phyloP scores from a whole-genome alignment of 768 basidiomycete species.

The Boletus vinaceobasis region DNA sequence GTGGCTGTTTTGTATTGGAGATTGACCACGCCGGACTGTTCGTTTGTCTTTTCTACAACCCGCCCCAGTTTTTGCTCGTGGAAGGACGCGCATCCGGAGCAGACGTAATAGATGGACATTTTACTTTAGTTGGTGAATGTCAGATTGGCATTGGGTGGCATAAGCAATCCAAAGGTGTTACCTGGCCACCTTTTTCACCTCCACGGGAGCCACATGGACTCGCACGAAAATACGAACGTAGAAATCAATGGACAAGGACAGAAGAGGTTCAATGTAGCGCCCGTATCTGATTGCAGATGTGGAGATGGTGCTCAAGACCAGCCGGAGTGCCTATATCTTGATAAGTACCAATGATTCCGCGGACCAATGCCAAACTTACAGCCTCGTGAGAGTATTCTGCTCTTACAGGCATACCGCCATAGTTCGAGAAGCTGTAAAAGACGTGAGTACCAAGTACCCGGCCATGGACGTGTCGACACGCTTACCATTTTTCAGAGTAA shows the following conservation, averaged over 20 bases:
- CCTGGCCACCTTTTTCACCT: constrained; percentile 83
- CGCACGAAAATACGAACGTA: constrained; percentile 92
- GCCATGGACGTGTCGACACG: too few species aligned
- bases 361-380: constrained; percentile 41
- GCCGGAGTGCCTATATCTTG: constrained; percentile 70
- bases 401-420: constrained; percentile 86
- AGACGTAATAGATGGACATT: constrained; percentile 81
- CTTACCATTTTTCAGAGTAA: constrained; percentile 94
- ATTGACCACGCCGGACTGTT: constrained; percentile 54
- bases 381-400: constrained; percentile 96
- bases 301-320: constrained; percentile 84
- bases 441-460: background rate
- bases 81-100: constrained; percentile 76
- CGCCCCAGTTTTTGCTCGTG: constrained; percentile 85
- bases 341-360: background rate
- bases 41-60: constrained; percentile 57
- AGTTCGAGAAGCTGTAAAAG: constrained; percentile 77
- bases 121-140: constrained; percentile 50
- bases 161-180: constrained; percentile 34
- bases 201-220: constrained; percentile 64
- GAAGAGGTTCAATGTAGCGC: constrained; percentile 81
- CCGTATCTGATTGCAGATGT: constrained; percentile 91
- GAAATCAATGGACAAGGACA: constrained; percentile 95
- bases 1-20: constrained; percentile 66
- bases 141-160: background rate